Evolutionary conservation across 23 red algal genomes (phyloP).

Genomic region (Cyanidioschyzon merolae): DNA sequence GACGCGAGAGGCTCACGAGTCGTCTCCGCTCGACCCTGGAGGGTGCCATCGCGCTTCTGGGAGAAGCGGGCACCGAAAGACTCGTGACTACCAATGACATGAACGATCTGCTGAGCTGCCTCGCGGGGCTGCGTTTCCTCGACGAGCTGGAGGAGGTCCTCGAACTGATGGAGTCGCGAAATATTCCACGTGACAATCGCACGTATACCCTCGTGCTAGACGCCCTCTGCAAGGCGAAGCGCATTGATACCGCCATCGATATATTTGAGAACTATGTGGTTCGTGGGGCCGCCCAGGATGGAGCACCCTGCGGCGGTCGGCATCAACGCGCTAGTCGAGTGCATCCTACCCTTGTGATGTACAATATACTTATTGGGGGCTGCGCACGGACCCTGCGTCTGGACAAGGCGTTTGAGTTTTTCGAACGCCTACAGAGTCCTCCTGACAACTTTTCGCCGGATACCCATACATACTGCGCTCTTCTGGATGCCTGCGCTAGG

Average conservation of each 20-base stretch:
- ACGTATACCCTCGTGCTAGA: background rate
- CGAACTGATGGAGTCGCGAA: background rate
- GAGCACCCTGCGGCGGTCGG: background rate
- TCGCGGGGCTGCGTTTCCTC: background rate
- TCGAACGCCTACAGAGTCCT: background rate
- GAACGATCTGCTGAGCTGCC: background rate
- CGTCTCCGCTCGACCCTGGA: background rate
- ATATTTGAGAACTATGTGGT: constrained; percentile 5
- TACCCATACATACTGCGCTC: background rate
- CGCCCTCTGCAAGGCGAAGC: background rate
- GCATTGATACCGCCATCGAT: background rate
- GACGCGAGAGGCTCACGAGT: background rate
- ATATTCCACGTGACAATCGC: background rate
- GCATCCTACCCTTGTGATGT: background rate
- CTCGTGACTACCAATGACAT: background rate
- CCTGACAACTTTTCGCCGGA: background rate
- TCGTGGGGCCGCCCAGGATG: background rate
- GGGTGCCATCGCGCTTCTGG: background rate
- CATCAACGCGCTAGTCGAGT: background rate
- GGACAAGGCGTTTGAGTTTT: constrained; percentile 4
- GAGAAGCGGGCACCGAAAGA: background rate
- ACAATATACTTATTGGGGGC: constrained; percentile 9
- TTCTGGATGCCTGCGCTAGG: constrained; percentile 4
- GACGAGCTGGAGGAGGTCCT: background rate
- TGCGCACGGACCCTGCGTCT: background rate